Base-by-base conservation (phyloP, 2,329 filamentous ascomycete genomes). In the Cladosporium sp. region DNA sequence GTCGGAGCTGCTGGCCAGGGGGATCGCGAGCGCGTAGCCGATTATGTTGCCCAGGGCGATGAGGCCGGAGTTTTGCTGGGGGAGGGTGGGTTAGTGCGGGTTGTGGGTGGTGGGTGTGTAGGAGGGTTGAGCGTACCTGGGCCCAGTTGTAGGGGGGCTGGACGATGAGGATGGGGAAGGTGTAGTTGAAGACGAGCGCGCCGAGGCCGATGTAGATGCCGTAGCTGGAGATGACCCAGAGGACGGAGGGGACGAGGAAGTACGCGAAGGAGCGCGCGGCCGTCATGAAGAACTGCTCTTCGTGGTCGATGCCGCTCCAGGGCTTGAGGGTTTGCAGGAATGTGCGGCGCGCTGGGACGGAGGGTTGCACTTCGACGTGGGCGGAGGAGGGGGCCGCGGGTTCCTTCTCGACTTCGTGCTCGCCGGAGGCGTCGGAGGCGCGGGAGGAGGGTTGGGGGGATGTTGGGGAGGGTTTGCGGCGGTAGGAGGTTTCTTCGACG, bases 401-500 rank as follows among this genome's bases (percentile, higher is more conserved):
- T 35, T 63, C 62, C 46, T 62, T 57, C 4, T 62, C 59, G 7
- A 61, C 54, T 28, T 63, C 59, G 13, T 40, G 46, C 38, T 57
- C 52, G n/a, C 53, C 51, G 2, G 49, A 42, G 1, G 49, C 46
- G 22, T 52, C 53, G 10, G 43, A 43, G 11, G 40, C 34, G 28
- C 51, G 43, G 34, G 35, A 54, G 16, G 34, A 54, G 41, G 53
- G 22, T 37, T 7, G 42, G n/a, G 44, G 54, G 40, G 44, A 50
- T 42, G 48, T 37, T 7, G 37, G 58, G 14, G 42, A 45, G 9
- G 53, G 43, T 7, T 52, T 33, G 35, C 63, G 59, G 49, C 66
- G 68, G 57, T 83, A 84, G 11, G 75, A 75, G 6, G 79, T 80
- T 61, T 84, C 81, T 57, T 83, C 80, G 55, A 82, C 78, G 59